Base-by-base conservation (phyloP, 768 basidiomycete genomes). In the Tylopilus balloui region DNA sequence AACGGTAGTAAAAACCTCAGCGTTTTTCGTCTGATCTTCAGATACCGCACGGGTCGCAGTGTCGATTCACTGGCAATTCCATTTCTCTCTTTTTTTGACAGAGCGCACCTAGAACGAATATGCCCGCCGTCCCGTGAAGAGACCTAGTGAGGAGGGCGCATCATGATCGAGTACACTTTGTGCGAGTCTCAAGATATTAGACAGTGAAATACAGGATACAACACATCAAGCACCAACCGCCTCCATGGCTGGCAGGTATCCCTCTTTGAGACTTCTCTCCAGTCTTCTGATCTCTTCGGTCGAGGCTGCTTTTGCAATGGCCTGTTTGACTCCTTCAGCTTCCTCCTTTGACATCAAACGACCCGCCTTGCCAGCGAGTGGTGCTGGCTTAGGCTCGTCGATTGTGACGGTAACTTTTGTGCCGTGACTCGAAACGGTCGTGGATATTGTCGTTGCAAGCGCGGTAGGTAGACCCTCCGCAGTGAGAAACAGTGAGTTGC, bases 321-420 rank as follows among this genome's bases (percentile, higher is more conserved):
- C 92, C 27, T 83, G 81, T 66, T 83, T 86, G 54, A 95, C 88
- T 54, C 81, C 83, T 58, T 90, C 88, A 61, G 85, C 88, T 59
- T 95, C 92, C 65, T 93, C 91, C 63, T 88, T 89, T 23, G 89
- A 91, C 83, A 95, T 86, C 51, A 95, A 69, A 43, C 92, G 79
- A 14, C 92, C 92, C 2, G 89, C 88, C 63, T 85, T 89, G 27
- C 78, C 81, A 46, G 76, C 61, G 21, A 71, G 62, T 17, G 74
- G 69, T 23, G 74, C 74, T 31, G 76, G 70, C 62, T 81, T 82
- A n/a, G 90, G 88, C 67, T 91, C 91, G 64, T 92, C 90, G 24
- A 81, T 77, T 13, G 87, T 83, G 40, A 86, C 68, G 28, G 75
- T 67, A 24, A 70, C 60, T 59, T 86, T 89, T n/a, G 83, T 68